These are phyloP conservation scores for Monosporascus sp. DNA, from an alignment of 2,329 filamentous ascomycete genomes.

Conservation along the genomic window DNA sequence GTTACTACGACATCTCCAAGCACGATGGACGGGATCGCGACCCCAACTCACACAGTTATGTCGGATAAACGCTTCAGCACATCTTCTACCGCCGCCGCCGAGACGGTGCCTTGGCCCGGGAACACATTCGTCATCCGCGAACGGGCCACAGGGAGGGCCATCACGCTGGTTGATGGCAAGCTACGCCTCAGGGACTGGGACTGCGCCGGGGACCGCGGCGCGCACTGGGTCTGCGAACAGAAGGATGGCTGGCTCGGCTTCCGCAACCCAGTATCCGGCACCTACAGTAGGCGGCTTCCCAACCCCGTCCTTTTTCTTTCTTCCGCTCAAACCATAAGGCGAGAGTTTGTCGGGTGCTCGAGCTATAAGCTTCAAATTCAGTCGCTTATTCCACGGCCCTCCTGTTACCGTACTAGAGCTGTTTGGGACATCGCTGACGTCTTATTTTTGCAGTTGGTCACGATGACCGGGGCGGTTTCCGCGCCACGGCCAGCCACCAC, in stretches of 20 bases:
- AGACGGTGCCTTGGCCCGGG: conserved; percentile 11
- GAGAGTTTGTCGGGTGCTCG: too few relatives aligned
- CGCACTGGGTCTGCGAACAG: conserved; percentile 34
- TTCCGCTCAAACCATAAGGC: too few relatives aligned
- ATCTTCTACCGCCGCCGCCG: background rate
- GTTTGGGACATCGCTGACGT: too few relatives aligned
- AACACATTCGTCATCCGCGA: conserved; percentile 28
- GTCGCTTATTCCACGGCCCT: background rate
- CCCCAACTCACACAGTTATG: too few relatives aligned
- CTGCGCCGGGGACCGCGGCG: conserved; percentile 8
- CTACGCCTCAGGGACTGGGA: conserved; percentile 15
- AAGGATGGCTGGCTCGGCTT: conserved; percentile 34
- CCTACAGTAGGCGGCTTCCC: conserved; percentile 9
- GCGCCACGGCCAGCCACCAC: conserved; percentile 20
- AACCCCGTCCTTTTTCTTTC: background rate
- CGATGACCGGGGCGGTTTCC: conserved; percentile 16
- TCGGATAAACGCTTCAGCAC: too few relatives aligned
- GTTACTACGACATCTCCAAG: too few relatives aligned
- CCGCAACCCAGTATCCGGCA: conserved; percentile 27
- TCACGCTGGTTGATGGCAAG: conserved; percentile 27
- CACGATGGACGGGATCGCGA: too few relatives aligned
- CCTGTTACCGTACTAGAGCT: background rate
- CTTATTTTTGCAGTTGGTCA: conserved; percentile 22
- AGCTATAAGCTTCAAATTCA: background rate
- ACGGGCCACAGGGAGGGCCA: conserved; percentile 16